Evolutionary conservation across 192 early-diverging fungal species (phyloP).

Genomic region (Umbelopsis sp.): DNA sequence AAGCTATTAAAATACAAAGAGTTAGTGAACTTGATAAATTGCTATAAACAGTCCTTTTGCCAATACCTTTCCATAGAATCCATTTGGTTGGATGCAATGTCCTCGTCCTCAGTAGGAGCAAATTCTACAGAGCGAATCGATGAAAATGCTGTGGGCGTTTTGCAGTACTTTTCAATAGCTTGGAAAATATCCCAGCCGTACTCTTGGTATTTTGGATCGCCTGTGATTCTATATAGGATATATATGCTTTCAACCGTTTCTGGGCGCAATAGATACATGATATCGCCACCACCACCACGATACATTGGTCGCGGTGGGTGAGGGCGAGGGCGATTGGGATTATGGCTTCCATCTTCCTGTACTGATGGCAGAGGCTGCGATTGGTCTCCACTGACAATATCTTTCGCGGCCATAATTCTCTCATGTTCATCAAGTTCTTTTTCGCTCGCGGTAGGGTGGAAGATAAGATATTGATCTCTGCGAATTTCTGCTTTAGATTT

Average conservation of each 20-base stretch:
- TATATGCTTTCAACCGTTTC: conserved; percentile 78
- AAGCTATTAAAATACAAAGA: conserved; percentile 48
- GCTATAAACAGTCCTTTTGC: too few relatives aligned
- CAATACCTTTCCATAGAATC: conserved; percentile 40
- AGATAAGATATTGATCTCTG: background rate
- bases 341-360: too few relatives aligned
- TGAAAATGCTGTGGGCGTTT: conserved; percentile 49
- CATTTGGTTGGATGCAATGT: conserved; percentile 1
- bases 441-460: background rate
- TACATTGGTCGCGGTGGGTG: background rate
- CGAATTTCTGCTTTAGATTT: conserved; percentile 13
- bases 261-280: conserved; percentile 22
- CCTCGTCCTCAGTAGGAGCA: background rate
- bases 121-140: conserved; percentile 43
- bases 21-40: background rate
- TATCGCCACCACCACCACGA: background rate
- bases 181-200: conserved; percentile 68
- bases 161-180: conserved; percentile 53
- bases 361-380: background rate
- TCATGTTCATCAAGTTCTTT: background rate
- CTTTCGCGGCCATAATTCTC: background rate
- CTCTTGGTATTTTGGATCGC: conserved; percentile 67
- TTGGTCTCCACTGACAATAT: background rate
- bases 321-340: too few relatives aligned
- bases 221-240: conserved; percentile 74